A percentile compares a stretch with the other conserved stretches of the same genome.
Evolutionary conservation across 2,329 filamentous ascomycete genomes (phyloP).

Genomic region (Botrytis fragariae): DNA sequence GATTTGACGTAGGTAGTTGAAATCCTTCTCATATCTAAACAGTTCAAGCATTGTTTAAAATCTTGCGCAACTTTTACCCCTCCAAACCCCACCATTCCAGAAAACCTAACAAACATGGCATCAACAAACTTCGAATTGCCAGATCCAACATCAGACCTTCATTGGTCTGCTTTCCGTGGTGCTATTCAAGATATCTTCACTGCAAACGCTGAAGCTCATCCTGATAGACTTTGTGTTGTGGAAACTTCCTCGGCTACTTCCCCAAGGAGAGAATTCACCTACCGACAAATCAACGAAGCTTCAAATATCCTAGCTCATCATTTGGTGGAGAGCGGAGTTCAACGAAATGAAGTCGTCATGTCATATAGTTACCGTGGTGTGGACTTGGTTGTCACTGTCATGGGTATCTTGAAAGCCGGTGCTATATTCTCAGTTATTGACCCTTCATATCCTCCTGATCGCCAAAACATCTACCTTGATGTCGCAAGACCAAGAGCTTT

Average conservation of each 20-base stretch:
- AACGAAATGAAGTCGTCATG: conserved; percentile 87
- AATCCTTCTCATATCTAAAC: conserved; percentile 11
- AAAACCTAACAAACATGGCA: conserved; percentile 23
- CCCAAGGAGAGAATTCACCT: conserved; percentile 70
- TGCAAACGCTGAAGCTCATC: conserved; percentile 59
- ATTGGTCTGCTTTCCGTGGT: conserved; percentile 58
- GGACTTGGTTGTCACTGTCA: conserved; percentile 72
- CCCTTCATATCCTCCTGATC: conserved; percentile 75
- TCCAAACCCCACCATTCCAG: conserved; percentile 12
- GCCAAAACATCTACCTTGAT: conserved; percentile 81
- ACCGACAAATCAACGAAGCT: conserved; percentile 81
- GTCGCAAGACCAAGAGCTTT: conserved; percentile 72
- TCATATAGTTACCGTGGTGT: conserved; percentile 83
- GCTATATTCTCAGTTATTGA: conserved; percentile 69
- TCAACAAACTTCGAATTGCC: conserved; percentile 39
- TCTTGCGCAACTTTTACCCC: conserved; percentile 16
- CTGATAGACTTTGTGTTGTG: conserved; percentile 64
- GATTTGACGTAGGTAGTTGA: conserved; percentile 16
- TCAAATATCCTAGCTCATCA: conserved; percentile 80
- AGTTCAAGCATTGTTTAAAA: conserved; percentile 5
- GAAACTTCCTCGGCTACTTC: conserved; percentile 56
- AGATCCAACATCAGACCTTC: conserved; percentile 56
- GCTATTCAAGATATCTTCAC: conserved; percentile 60
- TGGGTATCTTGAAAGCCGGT: conserved; percentile 66
- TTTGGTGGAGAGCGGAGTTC: conserved; percentile 68